Evolutionary conservation across 495 filamentous ascomycete genomes (phyloP).

Genomic region (Massariosphaeria phaeospora): DNA sequence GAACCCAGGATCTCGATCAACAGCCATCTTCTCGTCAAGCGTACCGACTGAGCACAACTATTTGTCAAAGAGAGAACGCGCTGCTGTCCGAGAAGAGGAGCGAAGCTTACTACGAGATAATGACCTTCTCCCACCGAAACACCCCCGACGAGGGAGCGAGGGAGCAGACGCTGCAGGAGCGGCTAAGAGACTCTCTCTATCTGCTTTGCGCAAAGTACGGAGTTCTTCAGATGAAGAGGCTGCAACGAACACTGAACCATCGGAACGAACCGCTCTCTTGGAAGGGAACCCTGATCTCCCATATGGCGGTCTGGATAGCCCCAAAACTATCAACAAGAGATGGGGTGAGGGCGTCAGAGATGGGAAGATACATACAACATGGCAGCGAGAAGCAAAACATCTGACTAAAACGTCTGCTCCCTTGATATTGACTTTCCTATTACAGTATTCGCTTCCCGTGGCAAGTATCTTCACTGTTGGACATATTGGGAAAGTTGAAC

Average conservation of each 20-base stretch:
- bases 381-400: constrained; percentile 42
- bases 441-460: constrained; percentile 68
- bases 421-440: constrained; percentile 62
- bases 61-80: constrained; percentile 57
- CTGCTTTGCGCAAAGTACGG: constrained; percentile 20
- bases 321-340: constrained; percentile 34
- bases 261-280: constrained; percentile 54
- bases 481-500: constrained; percentile 32
- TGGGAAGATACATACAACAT: constrained; percentile 31
- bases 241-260: constrained; percentile 17
- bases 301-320: constrained; percentile 41
- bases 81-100: constrained; percentile 65
- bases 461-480: constrained; percentile 55
- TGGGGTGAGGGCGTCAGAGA: constrained; percentile 30
- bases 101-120: constrained; percentile 73
- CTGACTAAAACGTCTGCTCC: constrained; percentile 55
- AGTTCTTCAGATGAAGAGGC: constrained; percentile 37
- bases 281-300: constrained; percentile 31
- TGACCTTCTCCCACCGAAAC: constrained; percentile 62
- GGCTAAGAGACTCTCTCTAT: constrained; percentile 26
- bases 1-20: constrained; percentile 50
- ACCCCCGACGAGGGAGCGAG: constrained; percentile 39
- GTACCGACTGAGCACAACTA: constrained; percentile 47
- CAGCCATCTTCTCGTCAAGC: constrained; percentile 39
- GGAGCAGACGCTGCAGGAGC: constrained; percentile 6